Evolutionary conservation across 768 basidiomycete species (phyloP), one percentile per base, ranked within the genome.

Genomic region (Filobasidium floriforme): DNA sequence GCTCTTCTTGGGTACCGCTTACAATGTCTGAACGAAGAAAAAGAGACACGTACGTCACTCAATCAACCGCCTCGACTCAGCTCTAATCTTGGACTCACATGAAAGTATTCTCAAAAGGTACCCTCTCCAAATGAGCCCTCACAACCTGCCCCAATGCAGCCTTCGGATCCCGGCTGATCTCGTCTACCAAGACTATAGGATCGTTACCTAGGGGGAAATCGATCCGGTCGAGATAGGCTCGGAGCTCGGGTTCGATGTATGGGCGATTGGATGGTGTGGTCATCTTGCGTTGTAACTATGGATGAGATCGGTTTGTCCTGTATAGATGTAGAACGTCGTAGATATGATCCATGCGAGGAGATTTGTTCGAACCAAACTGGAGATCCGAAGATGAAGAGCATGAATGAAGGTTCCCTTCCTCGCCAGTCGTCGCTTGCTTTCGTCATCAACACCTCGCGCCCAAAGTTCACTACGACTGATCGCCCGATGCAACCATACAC

Each of bases 31-130:
- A 51, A 19, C 46, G 12, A 19, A 6, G 12, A 51, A 18, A 51
- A 51, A 12, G 12, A 24, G 19, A 24, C 4, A 51, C 4, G 12
- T 19, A 3, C 46, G 32, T 37, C 32, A 37, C 32, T 9, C 32
- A 37, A 37, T 9, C 4, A 37, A 4, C 32, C 4, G 9, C 32
- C 32, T 37, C 46, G 46, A 19, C 46, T n/a, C n/a, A n/a, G n/a
- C n/a, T n/a, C n/a, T n/a, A n/a, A 51, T 51, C 46, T 12, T 12
- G 6, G 19, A 24, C 46, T 51, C 24, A 24, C 46, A 65, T 65
- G 59, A 65, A 65, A 28, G 64, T 65, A 37, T 65, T 65, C 57
- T 65, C 64, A 24, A 65, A 65, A 19, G 64, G 64, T 29, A 65
- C 26, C 54, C 29, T 60, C 26, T 46, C 46, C 26, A 65, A 15